A percentile compares a stretch with the other conserved stretches of the same genome.
Conservation (phyloP, 148 eudicot species). For the Cornus kousa region DNA sequence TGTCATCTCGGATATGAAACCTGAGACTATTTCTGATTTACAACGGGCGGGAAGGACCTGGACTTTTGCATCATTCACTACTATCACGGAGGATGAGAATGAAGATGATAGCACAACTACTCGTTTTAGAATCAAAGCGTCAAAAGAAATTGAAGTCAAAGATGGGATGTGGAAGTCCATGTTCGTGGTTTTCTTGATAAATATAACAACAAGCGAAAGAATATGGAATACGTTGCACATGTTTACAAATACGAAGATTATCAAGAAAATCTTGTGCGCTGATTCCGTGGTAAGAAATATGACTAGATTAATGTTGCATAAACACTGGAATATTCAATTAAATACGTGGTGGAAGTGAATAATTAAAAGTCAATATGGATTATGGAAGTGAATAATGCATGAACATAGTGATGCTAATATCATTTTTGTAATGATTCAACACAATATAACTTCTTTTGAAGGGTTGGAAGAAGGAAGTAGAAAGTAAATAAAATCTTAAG, state of each 20-base stretch:
- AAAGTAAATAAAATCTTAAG: too few species aligned
- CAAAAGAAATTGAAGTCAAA: slow-evolving; percentile 23
- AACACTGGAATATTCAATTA: background rate
- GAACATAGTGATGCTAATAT: too few species aligned
- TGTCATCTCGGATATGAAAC: slow-evolving; percentile 41
- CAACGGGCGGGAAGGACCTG: slow-evolving; percentile 39
- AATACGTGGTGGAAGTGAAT: background rate
- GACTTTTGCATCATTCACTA: slow-evolving; percentile 43
- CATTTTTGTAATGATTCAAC: too few species aligned
- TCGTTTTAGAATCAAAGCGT: slow-evolving; percentile 34
- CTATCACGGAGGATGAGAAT: slow-evolving; percentile 20
- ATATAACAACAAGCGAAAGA: slow-evolving; percentile 47
- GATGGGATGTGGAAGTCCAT: slow-evolving; percentile 26
- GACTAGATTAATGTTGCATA: background rate
- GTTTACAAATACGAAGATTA: background rate
- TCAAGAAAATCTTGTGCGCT: background rate
- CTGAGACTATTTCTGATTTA: slow-evolving; percentile 39
- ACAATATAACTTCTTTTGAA: too few species aligned
- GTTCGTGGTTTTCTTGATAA: slow-evolving; percentile 51
- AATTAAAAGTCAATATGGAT: too few species aligned
- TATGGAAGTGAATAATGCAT: too few species aligned
- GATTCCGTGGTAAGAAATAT: background rate
- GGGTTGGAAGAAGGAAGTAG: too few species aligned
- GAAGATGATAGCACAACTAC: slow-evolving; percentile 22
- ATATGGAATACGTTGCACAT: slow-evolving; percentile 54